Conservation (phyloP, 108 stramenopile genomes). For the Aurantiochytrium sp. region DNA sequence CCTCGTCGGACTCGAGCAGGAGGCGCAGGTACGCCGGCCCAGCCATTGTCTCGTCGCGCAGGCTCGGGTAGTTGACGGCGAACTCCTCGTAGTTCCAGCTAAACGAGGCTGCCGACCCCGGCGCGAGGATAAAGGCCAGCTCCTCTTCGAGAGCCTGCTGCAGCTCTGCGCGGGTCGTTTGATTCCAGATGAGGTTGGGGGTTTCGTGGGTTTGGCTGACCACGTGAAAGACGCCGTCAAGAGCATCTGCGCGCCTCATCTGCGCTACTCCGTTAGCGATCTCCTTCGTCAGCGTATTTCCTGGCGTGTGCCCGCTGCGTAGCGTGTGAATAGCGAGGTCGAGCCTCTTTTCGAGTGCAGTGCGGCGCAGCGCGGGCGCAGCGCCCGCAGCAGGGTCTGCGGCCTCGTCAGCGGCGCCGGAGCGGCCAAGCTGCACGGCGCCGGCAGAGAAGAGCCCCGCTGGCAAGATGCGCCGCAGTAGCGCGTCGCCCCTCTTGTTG, state of each 20-base stretch:
- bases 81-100: conserved; percentile 29
- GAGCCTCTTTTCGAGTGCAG: neutral
- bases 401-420: too few relatives aligned
- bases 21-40: neutral
- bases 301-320: neutral
- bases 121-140: neutral
- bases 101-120: neutral
- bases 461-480: neutral
- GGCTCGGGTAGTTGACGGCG: neutral
- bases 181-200: neutral
- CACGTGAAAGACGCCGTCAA: neutral
- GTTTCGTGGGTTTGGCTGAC: neutral
- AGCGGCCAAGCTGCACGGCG: too few relatives aligned
- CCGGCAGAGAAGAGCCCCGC: neutral
- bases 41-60: neutral
- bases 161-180: neutral
- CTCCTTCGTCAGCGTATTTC: neutral
- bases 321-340: neutral
- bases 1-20: neutral
- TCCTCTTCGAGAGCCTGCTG: neutral
- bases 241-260: neutral
- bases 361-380: neutral
- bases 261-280: neutral
- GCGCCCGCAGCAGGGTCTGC: too few relatives aligned
- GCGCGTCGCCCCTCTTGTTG: neutral